These are phyloP conservation scores for Phyllachora maydis DNA, from an alignment of 2,329 filamentous ascomycete species.

Conservation along the genomic window DNA sequence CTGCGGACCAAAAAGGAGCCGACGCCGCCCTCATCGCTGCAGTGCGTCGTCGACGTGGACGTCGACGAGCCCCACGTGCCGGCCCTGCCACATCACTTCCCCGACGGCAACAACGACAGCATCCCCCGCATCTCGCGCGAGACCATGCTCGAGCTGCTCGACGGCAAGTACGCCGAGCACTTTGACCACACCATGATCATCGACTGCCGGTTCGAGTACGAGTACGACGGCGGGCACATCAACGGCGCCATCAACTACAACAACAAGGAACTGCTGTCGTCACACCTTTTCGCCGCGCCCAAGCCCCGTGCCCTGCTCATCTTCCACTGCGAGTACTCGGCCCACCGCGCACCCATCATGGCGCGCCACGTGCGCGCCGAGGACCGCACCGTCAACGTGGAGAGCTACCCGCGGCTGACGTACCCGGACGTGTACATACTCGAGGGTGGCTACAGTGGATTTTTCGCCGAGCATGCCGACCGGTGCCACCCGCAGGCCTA, in stretches of 20 bases:
- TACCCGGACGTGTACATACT: conserved; percentile 96
- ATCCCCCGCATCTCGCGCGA: conserved; percentile 71
- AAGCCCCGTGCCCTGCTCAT: conserved; percentile 61
- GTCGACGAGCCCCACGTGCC: conserved; percentile 57
- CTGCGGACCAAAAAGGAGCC: conserved; percentile 58
- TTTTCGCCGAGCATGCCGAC: conserved; percentile 59
- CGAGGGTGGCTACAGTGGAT: conserved; percentile 87
- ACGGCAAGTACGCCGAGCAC: conserved; percentile 57
- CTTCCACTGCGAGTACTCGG: conserved; percentile 97
- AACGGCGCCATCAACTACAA: conserved; percentile 89
- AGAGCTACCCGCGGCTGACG: conserved; percentile 71
- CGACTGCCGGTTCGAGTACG: conserved; percentile 97
- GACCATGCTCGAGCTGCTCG: conserved; percentile 70
- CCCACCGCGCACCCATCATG: conserved; percentile 89
- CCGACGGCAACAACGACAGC: conserved; percentile 62
- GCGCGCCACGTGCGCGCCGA: conserved; percentile 80
- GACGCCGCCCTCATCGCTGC: conserved; percentile 29
- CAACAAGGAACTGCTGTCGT: conserved; percentile 73
- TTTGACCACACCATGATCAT: conserved; percentile 76
- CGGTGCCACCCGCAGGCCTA: conserved; percentile 91
- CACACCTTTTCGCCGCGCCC: conserved; percentile 52
- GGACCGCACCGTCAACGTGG: conserved; percentile 69
- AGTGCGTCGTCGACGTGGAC: conserved; percentile 70
- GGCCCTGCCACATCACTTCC: conserved; percentile 65
- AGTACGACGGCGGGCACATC: conserved; percentile 93